Base-by-base conservation (phyloP, 106 monocot genomes). In the Gastrodia elata region DNA sequence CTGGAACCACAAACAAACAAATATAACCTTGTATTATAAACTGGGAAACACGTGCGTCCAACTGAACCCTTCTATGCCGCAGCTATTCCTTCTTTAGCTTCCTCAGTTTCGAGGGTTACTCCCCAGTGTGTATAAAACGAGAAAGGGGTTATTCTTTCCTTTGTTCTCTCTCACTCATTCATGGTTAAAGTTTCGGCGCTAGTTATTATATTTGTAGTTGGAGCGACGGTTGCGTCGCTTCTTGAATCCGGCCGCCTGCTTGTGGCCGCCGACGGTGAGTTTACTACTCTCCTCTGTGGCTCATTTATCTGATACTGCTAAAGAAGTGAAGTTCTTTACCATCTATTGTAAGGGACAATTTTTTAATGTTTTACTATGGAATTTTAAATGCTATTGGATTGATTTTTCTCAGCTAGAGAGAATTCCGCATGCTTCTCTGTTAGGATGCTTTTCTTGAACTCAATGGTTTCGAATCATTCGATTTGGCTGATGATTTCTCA, bases 191-290 rank as follows among this genome's bases (percentile, higher is more conserved):
- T 77, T 73, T 38, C 46, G 70, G 36, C 65, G 24, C 9, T 32
- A 15, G 1, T 57, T 70, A 18, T 72, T 26, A 41, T 73, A 4
- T 70, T 78, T 11, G 26, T 68, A n/a, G 38, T 68, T 72, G 68
- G 44, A 30, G 82, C 69, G 43, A 74, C 74, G 67, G 30, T 65
- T 34, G 64, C 36, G 34, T 32, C 13, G 61, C 20, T 79, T 49
- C 55, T 69, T 2, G 26, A 78, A 16, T 28, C 56, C 14, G 33
- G 39, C 25, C 9, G 76, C 35, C 76, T 79, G 36, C 59, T 75
- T 40, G 83, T 76, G 76, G 42, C 71, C 37, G 83, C 79, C 15
- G 75, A 68, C 76, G 83, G 83, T 83, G 30, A 40, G 28, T 52
- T 36, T 40, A 25, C n/a, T 38, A 44, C 42, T 11, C 69, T 32